These are phyloP conservation scores for Lizonia empirigonia DNA, from an alignment of 2,329 filamentous ascomycete genomes.

Conservation along the genomic window DNA sequence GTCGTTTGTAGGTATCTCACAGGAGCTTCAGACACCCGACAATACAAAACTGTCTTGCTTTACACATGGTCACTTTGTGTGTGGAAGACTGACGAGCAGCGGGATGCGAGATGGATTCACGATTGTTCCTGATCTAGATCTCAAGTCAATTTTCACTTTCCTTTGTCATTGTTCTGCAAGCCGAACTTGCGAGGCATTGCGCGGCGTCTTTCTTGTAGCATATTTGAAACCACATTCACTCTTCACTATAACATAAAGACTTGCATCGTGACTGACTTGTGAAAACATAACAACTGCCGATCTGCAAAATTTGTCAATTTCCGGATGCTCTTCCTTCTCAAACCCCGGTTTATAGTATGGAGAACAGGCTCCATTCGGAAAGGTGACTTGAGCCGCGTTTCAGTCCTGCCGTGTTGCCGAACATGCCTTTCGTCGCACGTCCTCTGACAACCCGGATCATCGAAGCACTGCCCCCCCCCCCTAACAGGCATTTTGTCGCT, in stretches of 20 bases:
- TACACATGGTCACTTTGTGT: slow-evolving; percentile 3
- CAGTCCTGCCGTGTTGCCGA: slow-evolving; percentile 4
- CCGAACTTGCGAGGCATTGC: slow-evolving; percentile 7
- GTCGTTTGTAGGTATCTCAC: slow-evolving; percentile 25
- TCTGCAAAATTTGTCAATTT: background rate
- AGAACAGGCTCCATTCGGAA: background rate
- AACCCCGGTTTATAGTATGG: slow-evolving; percentile 3
- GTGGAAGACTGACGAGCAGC: slow-evolving; percentile 9
- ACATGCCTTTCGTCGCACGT: slow-evolving; percentile 6
- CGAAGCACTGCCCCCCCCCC: slow-evolving; percentile 5
- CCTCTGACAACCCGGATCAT: background rate
- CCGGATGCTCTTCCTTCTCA: background rate
- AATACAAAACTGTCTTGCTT: slow-evolving; percentile 17
- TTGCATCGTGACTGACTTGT: background rate
- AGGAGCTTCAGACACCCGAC: slow-evolving; percentile 15
- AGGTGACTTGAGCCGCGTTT: slow-evolving; percentile 1
- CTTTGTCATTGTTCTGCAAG: slow-evolving; percentile 6
- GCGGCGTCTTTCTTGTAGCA: slow-evolving; percentile 11
- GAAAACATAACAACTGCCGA: background rate
- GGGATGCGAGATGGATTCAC: slow-evolving; percentile 5
- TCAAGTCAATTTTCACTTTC: slow-evolving; percentile 15
- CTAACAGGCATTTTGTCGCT: background rate
- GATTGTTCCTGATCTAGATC: slow-evolving; percentile 11
- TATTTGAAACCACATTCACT: slow-evolving; percentile 1
- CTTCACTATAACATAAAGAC: background rate